Evolutionary conservation across 192 early-diverging fungal species (phyloP), one percentile per base, ranked within the genome.

Genomic region (Coemansia sp.): DNA sequence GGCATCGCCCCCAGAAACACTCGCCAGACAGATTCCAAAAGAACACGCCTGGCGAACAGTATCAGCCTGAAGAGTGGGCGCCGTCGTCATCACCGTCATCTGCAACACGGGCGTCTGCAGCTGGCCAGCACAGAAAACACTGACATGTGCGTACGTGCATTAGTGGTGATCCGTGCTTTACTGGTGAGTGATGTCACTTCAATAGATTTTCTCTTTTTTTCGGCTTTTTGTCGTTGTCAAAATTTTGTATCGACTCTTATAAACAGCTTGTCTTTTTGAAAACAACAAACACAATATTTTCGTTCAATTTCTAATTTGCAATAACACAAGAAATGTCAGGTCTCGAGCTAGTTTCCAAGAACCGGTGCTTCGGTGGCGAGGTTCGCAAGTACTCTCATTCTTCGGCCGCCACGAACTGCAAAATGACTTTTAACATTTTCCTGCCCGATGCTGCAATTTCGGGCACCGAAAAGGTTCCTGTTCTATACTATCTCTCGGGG

Each of bases 341-440:
- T 5, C 63, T 76, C 22, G 71, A 68, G 40, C 69, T 82, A 31
- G 68, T 91, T 45, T 88, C 90, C 5, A 67, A 74, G 16, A 83
- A 67, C 79, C 89, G 89, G 54, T 85, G 84, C 73, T 90, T 87
- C 76, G 84, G 73, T 36, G 92, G 92, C 68, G 70, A 83, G 34
- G 79, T 92, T 34, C 66, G 80, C 63, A 94, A 94, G 75, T 94
- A 89, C 66, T 54, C 84, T 7, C 94, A 96, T 66, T 18, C 54
- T 7, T 94, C 94, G 14, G 42, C 67, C 2, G 67, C 76, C 18
- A 83, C 89, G 3, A 67, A 77, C 4, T 88, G 90, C 76, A 87
- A 83, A 50, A 96, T 96, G 90, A 82, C 83, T 33, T 90, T 94
- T 72, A 89, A 84, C 66, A 85, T 91, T 40, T 96, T 88, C 66